These are phyloP conservation scores for Tricholoma hemisulphureum DNA, from an alignment of 768 basidiomycete species.

Conservation along the genomic window DNA sequence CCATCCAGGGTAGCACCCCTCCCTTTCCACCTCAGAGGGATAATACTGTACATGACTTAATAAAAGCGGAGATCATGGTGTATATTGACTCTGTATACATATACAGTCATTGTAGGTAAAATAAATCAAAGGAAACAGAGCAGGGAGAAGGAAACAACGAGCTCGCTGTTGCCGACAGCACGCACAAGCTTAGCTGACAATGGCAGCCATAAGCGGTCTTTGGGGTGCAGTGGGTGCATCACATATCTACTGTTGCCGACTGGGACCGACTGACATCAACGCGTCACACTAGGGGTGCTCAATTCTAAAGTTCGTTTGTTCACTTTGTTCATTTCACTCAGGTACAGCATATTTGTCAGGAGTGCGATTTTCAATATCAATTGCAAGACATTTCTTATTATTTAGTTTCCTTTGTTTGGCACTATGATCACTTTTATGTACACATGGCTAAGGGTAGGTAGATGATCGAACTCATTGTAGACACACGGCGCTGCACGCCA, in stretches of 20 bases:
- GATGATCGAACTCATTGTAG: no score
- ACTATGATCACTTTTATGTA: no score
- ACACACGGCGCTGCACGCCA: no score
- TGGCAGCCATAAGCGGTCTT: not conserved
- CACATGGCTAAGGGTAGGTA: no score
- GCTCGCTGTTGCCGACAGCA: not conserved
- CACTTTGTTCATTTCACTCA: not conserved
- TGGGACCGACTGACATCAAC: no score
- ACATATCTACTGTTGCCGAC: no score
- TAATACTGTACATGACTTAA: not conserved
- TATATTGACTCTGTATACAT: not conserved
- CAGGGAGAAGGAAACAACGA: not conserved
- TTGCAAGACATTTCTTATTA: no score
- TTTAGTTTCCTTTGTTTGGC: no score
- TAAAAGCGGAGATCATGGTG: not conserved
- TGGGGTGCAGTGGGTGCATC: no score
- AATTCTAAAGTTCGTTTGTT: not conserved
- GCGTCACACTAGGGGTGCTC: no score
- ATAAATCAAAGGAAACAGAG: not conserved
- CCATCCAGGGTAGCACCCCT: not conserved
- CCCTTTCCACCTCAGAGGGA: conserved; percentile 1
- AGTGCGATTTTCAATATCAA: no score
- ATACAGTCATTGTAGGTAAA: not conserved
- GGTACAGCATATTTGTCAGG: not conserved
- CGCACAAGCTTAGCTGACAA: not conserved